Base-by-base conservation (phyloP, 768 basidiomycete genomes). In the Sarcomyxa edulis region DNA sequence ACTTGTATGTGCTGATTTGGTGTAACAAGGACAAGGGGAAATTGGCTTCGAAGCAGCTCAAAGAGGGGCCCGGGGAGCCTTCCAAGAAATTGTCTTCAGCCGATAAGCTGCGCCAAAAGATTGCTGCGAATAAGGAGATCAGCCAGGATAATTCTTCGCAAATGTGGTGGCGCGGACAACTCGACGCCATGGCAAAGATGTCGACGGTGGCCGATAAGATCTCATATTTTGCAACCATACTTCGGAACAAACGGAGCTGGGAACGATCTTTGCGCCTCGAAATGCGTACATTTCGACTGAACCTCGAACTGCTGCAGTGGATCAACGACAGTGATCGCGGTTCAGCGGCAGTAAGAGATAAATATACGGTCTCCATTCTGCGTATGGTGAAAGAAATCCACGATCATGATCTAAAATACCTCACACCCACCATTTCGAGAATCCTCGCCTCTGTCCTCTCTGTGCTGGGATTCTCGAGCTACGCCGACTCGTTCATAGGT, bases 301-400 rank as follows among this genome's bases (percentile, higher is more conserved):
- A 84, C 43, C 62, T 81, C 4, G 59, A 71, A 36, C 55, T 83
- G 23, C 49, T 51, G 25, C 45, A 49, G 22, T 85, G 83, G 84
- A 66, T 76, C 25, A 64, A 64, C 24, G 66, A 76, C 35, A 39
- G 60, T 1, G 52, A 59, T 7, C 59, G 53, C 5, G 70, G 71
- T 6, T 56, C 60, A 1, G 33, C 53, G 6, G 35, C 47, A 9
- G 56, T 65, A 18, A 62, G 69, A 31, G 79, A 84, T 48, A 53
- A 49, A 39, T 69, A 69, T 49, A 55, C 60, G 1, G 58, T 80
- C 12, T 43, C 58, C 3, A 57, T 79, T 37, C 66, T 83, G 52
- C 63, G 69, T 18, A 55, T 64, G 35, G 55, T 78, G 39, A 72
- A 72, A 48, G 67, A 68, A 12, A 58, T 75, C 18, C 60, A 54